These are phyloP conservation scores for Monilinia polystroma DNA, from an alignment of 2,329 filamentous ascomycete genomes.

Conservation along the genomic window DNA sequence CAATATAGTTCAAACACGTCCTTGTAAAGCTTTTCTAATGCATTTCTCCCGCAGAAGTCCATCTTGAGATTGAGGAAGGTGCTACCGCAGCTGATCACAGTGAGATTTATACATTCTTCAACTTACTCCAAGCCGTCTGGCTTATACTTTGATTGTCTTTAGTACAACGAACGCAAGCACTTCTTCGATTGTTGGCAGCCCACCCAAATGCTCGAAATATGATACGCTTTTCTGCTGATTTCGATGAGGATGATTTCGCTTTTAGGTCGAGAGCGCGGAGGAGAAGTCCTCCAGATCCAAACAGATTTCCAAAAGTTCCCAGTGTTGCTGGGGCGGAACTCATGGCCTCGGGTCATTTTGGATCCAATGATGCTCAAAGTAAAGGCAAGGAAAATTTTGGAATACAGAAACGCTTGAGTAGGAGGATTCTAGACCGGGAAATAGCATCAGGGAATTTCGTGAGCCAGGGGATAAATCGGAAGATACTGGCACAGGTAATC, in stretches of 20 bases:
- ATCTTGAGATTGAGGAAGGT: conserved; percentile 30
- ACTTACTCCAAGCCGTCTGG: conserved; percentile 31
- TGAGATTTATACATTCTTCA: conserved; percentile 38
- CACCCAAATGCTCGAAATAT: conserved; percentile 21
- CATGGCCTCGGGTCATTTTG: conserved; percentile 82
- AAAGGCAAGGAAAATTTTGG: conserved; percentile 27
- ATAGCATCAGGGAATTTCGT: conserved; percentile 66
- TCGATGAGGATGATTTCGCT: conserved; percentile 34
- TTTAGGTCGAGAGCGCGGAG: conserved; percentile 50
- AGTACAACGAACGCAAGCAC: conserved; percentile 28
- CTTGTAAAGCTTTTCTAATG: conserved; percentile 5
- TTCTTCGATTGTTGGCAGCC: conserved; percentile 32
- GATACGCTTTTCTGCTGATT: conserved; percentile 27
- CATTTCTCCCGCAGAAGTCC: conserved; percentile 5
- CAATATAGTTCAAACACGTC: background rate
- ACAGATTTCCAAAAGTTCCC: conserved; percentile 78
- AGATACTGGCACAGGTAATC: conserved; percentile 65
- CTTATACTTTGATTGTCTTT: conserved; percentile 36
- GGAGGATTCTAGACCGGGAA: conserved; percentile 77
- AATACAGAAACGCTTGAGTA: conserved; percentile 58
- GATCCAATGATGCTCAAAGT: conserved; percentile 58
- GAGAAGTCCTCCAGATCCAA: conserved; percentile 47
- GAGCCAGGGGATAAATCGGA: conserved; percentile 59
- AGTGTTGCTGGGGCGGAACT: conserved; percentile 73
- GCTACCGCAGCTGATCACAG: conserved; percentile 38